These are phyloP conservation scores for Arabidopsis hybrid DNA, from an alignment of 441 rosid genomes.

Conservation along the genomic window DNA sequence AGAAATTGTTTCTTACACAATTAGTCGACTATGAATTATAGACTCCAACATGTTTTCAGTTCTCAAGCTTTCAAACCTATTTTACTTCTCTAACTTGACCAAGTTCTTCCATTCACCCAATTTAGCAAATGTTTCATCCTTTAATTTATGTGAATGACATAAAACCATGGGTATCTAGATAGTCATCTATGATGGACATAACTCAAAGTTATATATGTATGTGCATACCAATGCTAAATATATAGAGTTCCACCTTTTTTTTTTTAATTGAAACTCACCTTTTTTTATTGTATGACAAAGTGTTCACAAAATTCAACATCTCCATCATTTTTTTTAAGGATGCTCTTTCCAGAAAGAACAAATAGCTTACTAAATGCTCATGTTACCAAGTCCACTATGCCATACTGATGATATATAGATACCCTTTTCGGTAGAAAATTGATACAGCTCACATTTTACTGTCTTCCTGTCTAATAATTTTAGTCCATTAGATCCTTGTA, in stretches of 20 bases:
- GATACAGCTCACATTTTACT: neutral
- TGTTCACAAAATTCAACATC: neutral
- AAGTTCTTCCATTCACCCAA: neutral
- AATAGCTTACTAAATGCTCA: constrained; percentile 2
- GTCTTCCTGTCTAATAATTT: neutral
- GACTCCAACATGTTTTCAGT: neutral
- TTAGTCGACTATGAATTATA: too few species aligned
- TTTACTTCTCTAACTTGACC: neutral
- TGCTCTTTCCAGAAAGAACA: neutral
- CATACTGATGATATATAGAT: neutral
- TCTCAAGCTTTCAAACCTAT: neutral
- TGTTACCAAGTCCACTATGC: constrained; percentile 7
- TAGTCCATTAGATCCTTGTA: neutral
- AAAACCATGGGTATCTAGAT: neutral
- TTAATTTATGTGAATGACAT: neutral
- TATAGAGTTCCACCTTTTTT: too few species aligned
- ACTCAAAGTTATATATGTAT: neutral
- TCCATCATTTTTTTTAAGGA: constrained; percentile 1
- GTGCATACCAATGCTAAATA: neutral
- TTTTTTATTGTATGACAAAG: neutral
- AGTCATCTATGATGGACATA: neutral
- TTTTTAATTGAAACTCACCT: neutral
- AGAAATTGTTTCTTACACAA: too few species aligned
- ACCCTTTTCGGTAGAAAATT: neutral
- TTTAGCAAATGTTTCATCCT: neutral